Evolutionary conservation across 345 rosid species (phyloP).

Genomic region (Rhizophora mangle): DNA sequence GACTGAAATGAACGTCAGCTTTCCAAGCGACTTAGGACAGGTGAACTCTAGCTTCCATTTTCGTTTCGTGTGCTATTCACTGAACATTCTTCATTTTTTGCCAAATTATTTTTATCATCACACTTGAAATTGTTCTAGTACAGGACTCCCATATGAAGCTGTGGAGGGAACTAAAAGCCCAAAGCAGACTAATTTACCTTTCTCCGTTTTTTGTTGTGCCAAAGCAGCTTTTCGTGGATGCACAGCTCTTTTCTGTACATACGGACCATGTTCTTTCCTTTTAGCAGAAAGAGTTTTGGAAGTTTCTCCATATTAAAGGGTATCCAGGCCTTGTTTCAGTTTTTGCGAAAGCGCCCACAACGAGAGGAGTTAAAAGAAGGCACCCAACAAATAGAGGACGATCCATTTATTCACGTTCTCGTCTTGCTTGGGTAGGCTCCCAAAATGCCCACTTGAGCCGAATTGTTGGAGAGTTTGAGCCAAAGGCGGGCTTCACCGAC

Average conservation of each 20-base stretch:
- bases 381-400: no score
- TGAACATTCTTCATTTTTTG: not conserved
- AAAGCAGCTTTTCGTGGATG: conserved; percentile 72
- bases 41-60: not conserved
- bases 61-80: not conserved
- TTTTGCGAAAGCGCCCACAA: no score
- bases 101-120: not conserved
- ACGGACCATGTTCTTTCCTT: conserved; percentile 86
- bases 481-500: no score
- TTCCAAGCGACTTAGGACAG: no score
- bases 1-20: no score
- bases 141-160: not conserved
- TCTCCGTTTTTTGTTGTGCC: not conserved
- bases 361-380: no score
- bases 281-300: conserved; percentile 58
- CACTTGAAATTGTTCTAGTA: not conserved
- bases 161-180: not conserved
- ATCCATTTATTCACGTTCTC: no score
- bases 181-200: conserved; percentile 7
- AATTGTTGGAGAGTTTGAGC: no score
- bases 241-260: conserved; percentile 96
- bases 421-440: no score
- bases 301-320: not conserved
- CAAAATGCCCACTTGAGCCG: no score
- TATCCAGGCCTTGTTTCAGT: not conserved